Percentiles rank a stretch among this genome's conserved stretches.
phyloP scores from a whole-genome alignment of 2,329 filamentous ascomycete species.

The Sporothrix protearum region DNA sequence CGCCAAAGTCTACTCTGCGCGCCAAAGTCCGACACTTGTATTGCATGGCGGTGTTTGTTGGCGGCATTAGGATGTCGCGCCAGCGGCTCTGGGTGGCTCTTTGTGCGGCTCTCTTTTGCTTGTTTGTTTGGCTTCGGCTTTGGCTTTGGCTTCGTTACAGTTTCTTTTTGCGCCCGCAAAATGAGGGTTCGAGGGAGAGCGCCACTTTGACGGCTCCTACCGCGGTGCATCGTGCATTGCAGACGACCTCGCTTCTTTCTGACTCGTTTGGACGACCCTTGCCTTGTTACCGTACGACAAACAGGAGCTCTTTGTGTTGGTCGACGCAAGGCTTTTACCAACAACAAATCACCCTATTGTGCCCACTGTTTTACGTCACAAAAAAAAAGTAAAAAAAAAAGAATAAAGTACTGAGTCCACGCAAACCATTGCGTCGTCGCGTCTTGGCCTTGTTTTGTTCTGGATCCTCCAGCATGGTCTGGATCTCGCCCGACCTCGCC shows the following conservation, averaged over 20 bases:
- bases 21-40: no score
- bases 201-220: background rate
- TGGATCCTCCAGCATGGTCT: background rate
- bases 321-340: no score
- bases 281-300: background rate
- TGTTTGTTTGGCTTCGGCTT: no score
- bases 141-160: background rate
- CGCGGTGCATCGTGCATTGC: background rate
- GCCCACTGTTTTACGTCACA: background rate
- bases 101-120: background rate
- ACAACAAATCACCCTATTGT: background rate
- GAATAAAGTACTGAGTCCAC: no score
- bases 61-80: no score
- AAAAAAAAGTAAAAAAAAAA: background rate
- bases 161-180: background rate
- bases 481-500: background rate
- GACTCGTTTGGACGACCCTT: background rate
- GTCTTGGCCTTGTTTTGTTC: background rate
- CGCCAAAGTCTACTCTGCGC: background rate
- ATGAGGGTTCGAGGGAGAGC: background rate
- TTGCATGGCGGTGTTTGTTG: background rate
- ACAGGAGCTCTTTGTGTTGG: background rate
- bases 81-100: no score
- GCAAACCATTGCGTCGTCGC: background rate
- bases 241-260: background rate